Percentiles rank a stretch among this genome's conserved stretches.
These are phyloP conservation scores for Starmerella cellae DNA, from an alignment of 805 yeast genomes.

Conservation along the genomic window DNA sequence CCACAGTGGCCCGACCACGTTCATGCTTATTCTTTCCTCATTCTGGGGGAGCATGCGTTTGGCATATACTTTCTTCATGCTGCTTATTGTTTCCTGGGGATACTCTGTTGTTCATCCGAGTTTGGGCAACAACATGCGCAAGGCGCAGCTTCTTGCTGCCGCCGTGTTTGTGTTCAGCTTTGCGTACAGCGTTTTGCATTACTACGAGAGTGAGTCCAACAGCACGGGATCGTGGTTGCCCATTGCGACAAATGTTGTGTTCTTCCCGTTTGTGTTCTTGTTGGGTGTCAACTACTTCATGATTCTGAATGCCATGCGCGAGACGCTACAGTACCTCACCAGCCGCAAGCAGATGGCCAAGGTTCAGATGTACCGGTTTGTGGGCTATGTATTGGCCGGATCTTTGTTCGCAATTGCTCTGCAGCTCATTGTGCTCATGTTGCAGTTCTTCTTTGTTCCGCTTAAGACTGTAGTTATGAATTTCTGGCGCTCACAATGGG, in stretches of 20 bases:
- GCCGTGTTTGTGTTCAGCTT: conserved; percentile 44
- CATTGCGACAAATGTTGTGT: conserved; percentile 39
- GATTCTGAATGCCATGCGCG: conserved; percentile 58
- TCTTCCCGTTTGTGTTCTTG: conserved; percentile 60
- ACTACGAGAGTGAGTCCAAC: conserved; percentile 27
- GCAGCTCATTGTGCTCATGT: conserved; percentile 54
- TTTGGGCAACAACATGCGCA: conserved; percentile 65
- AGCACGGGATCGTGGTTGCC: conserved; percentile 26
- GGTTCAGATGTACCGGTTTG: conserved; percentile 67
- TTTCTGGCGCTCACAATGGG: conserved; percentile 86
- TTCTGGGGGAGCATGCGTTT: conserved; percentile 66
- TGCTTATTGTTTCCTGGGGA: conserved; percentile 77
- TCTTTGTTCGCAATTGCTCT: conserved; percentile 49
- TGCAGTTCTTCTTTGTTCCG: conserved; percentile 56
- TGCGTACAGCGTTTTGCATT: conserved; percentile 42
- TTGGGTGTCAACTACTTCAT: conserved; percentile 61
- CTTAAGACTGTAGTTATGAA: conserved; percentile 65
- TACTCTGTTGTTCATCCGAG: conserved; percentile 89
- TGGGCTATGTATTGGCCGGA: conserved; percentile 60
- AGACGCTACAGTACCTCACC: conserved; percentile 57
- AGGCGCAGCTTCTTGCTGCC: conserved; percentile 46
- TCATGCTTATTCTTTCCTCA: conserved; percentile 66
- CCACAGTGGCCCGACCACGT: conserved; percentile 42
- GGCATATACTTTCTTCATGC: conserved; percentile 75
- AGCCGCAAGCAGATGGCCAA: conserved; percentile 88